Base-by-base conservation (phyloP, 2,329 filamentous ascomycete species). In the Pseudogymnoascus verrucosus region DNA sequence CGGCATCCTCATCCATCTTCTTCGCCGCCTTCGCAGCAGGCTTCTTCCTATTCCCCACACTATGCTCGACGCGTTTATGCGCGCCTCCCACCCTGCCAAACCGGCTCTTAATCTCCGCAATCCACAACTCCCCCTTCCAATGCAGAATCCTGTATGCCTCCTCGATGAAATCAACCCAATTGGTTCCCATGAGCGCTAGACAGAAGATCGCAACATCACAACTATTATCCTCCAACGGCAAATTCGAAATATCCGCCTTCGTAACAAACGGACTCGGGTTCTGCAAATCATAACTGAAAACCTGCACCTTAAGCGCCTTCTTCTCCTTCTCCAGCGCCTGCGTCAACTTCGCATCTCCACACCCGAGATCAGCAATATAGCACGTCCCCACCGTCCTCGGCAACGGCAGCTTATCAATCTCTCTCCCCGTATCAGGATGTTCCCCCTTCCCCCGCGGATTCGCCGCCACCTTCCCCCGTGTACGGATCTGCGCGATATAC, bases 181-280 rank as follows among this genome's bases (percentile, higher is more conserved):
- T 99, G 63, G 95, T 99, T 72, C 95, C 95, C 95, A 99, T 99
- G 65, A 99, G 84, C 60, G 93, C 95, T 34, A 99, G 83, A 76
- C 95, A 99, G 80, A 98, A 98, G 69, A 99, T 88, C 60, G 90
- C 90, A 4, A 99, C 82, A 75, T 99, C 92, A 66, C 92, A 87
- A 66, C 84, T 86, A 51, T 86, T 88, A 69, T 93, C 87, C 4
- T 80, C 79, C 0, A 96, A 78, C 0, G 93, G 93, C 1, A 99
- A 79, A 65, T 89, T 84, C 31, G 92, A 89, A 62, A 98, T 95
- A 76, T 99, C 95, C 12, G 95, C 92, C 66, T 88, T 86, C 1
- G 90, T 96, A 67, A 99, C 89, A 19, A 92, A 83, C 16, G 85
- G 80, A 64, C 85, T 85, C 5, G 90, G 87, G 62, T 86, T 87